Conservation (phyloP, 805 yeast genomes). For the Candida ascalaphidarum region DNA sequence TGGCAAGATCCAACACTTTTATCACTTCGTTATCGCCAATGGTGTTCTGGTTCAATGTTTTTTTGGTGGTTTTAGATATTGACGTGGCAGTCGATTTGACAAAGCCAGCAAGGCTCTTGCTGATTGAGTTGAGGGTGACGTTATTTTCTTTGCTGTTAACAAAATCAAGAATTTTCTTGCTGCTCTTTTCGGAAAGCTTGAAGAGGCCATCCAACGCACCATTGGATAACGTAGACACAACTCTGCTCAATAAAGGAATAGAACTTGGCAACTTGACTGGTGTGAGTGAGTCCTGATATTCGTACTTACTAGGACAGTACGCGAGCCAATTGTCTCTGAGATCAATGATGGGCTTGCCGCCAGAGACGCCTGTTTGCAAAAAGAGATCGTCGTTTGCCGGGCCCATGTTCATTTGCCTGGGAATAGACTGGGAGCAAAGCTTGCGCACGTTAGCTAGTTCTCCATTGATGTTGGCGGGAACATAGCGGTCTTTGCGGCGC, state of each 20-base stretch:
- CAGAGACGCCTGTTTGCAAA: constrained; percentile 22
- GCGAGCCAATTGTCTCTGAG: constrained; percentile 42
- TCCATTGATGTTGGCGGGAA: constrained; percentile 10
- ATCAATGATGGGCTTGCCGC: constrained; percentile 38
- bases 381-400: constrained; percentile 13
- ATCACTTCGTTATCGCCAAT: constrained; percentile 30
- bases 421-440: constrained; percentile 12
- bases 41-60: constrained; percentile 13
- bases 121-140: constrained; percentile 19
- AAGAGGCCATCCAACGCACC: constrained; percentile 45
- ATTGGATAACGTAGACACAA: constrained; percentile 40
- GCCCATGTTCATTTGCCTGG: constrained; percentile 4
- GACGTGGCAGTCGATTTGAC: constrained; percentile 25
- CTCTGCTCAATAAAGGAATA: constrained; percentile 39
- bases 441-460: constrained; percentile 11
- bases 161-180: constrained; percentile 33
- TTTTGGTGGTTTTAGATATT: constrained; percentile 12
- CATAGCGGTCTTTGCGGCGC: constrained; percentile 1
- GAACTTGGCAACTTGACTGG: constrained; percentile 39
- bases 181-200: constrained; percentile 41
- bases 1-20: constrained; percentile 39
- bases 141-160: constrained; percentile 16
- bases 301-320: constrained; percentile 33
- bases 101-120: constrained; percentile 22
- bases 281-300: constrained; percentile 29